These are phyloP conservation scores for Colletotrichum phormii DNA, from an alignment of 2,329 filamentous ascomycete species.

Conservation along the genomic window DNA sequence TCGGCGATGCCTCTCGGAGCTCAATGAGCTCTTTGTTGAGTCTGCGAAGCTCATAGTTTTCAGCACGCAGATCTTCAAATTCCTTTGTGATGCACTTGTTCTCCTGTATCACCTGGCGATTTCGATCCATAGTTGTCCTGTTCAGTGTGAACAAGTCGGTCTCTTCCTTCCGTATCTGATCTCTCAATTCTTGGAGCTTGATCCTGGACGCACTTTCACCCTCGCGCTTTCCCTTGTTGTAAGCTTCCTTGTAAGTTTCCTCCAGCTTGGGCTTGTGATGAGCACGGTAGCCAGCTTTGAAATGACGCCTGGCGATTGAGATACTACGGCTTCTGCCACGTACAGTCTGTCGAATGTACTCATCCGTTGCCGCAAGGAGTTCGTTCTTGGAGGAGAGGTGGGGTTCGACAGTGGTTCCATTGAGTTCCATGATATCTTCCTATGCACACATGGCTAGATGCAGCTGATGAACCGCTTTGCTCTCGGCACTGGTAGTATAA, in stretches of 20 bases:
- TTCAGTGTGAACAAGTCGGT: not conserved
- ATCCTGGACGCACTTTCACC: not conserved
- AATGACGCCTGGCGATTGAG: not conserved
- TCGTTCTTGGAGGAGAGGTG: not conserved
- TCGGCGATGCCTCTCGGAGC: not conserved
- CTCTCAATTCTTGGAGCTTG: not conserved
- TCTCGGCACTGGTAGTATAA: not conserved
- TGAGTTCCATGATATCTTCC: not conserved
- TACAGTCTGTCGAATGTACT: not conserved
- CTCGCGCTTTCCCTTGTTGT: not conserved
- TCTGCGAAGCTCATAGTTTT: not conserved
- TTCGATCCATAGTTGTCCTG: not conserved
- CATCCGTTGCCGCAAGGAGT: not conserved
- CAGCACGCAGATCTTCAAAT: not conserved
- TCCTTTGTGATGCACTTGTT: not conserved
- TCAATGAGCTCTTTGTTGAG: not conserved
- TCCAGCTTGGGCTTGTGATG: not conserved
- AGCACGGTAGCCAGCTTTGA: not conserved
- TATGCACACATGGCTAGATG: not conserved
- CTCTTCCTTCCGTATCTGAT: not conserved
- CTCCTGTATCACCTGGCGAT: not conserved
- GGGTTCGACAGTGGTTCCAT: not conserved
- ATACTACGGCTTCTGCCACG: not conserved
- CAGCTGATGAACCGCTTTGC: not conserved
- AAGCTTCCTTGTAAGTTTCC: not conserved